Percentiles rank a stretch among this genome's conserved stretches.
Conservation (phyloP, 192 early-diverging fungal genomes). For the Coemansia sp. region DNA sequence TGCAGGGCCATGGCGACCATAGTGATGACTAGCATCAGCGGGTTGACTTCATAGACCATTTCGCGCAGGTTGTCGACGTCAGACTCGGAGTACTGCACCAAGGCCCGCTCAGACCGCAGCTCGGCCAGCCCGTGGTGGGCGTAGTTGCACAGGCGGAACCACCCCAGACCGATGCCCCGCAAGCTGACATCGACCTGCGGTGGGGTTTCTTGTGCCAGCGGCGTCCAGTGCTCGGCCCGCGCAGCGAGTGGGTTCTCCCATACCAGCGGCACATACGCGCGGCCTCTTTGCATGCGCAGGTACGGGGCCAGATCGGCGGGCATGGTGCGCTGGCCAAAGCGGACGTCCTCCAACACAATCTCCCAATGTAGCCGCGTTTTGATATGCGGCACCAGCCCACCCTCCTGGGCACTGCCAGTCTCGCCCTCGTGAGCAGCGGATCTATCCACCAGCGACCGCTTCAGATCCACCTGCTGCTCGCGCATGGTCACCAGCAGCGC, state of each 20-base stretch:
- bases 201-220: constrained; percentile 48
- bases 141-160: constrained; percentile 48
- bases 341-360: constrained; percentile 41
- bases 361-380: constrained; percentile 43
- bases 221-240: constrained; percentile 27
- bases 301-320: constrained; percentile 34
- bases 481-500: constrained; percentile 17
- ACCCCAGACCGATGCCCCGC: constrained; percentile 35
- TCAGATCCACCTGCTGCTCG: constrained; percentile 13
- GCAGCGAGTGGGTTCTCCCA: constrained; percentile 46
- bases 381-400: constrained; percentile 36
- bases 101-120: constrained; percentile 20
- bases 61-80: constrained; percentile 50
- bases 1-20: constrained; percentile 48
- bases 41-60: constrained; percentile 55
- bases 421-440: no score
- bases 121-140: constrained; percentile 28
- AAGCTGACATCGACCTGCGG: constrained; percentile 30
- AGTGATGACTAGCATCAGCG: constrained; percentile 51
- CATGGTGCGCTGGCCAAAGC: constrained; percentile 31
- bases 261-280: constrained; percentile 43
- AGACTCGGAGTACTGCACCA: constrained; percentile 30
- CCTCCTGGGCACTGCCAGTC: background rate
- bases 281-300: constrained; percentile 6
- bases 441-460: constrained; percentile 28